phyloP scores from a whole-genome alignment of 441 rosid genomes.

The Pelargonium australe region DNA sequence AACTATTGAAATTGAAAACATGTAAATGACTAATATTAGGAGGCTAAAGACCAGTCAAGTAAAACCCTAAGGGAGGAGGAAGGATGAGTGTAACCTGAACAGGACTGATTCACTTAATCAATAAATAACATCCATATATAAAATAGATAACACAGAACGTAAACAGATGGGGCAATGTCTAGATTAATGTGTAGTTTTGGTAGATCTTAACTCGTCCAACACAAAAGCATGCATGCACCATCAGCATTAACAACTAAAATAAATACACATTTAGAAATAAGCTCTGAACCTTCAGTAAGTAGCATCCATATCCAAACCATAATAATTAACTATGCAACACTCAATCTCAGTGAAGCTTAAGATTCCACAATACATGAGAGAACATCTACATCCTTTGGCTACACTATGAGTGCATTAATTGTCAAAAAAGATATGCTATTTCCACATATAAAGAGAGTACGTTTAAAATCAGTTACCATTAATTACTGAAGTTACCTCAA shows the following conservation, averaged over 20 bases:
- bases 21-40: not conserved
- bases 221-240: not conserved
- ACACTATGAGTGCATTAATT: not conserved
- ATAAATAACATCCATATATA: not conserved
- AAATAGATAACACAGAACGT: not conserved
- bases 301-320: not conserved
- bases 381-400: not conserved
- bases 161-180: slow-evolving; percentile 1
- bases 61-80: not conserved
- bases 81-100: not conserved
- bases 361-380: not conserved
- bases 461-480: slow-evolving; percentile 6
- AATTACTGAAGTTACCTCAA: slow-evolving; percentile 8
- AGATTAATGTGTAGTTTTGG: not conserved
- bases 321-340: not conserved
- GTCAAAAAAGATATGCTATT: slow-evolving; percentile 1
- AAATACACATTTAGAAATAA: not conserved
- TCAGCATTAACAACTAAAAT: not conserved
- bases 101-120: no score
- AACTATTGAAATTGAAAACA: slow-evolving; percentile 3
- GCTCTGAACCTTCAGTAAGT: not conserved
- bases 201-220: not conserved
- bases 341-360: not conserved
- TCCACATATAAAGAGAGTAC: not conserved
- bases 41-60: not conserved